Base-by-base conservation (phyloP, 768 basidiomycete species). In the Rubroboletus satanas region DNA sequence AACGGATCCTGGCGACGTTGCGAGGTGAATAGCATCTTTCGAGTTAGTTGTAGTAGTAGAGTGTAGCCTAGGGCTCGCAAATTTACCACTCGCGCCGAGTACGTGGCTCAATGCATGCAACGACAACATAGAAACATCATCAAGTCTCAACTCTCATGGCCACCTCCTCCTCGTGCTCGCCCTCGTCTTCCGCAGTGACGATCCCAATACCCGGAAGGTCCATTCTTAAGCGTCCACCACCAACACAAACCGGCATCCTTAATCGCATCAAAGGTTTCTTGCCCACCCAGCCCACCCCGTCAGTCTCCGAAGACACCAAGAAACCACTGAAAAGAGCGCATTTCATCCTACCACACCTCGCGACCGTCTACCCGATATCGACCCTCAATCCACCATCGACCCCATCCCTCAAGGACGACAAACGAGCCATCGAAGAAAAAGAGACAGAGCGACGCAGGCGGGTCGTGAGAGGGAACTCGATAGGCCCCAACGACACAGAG, bases 301-400 rank as follows among this genome's bases (percentile, higher is more conserved):
- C 58, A 3, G 15, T 38, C 37, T 28, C 65, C n/a, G 71, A 71
- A 47, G 82, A 82, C 64, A 75, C 82, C 44, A 69, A 72, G 35
- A 82, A 79, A 63, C 83, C 90, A 11, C 78, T 96, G 58, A 93
- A 90, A 66, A 75, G 90, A 47, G 97, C 95, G 0, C 90, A 96
- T 63, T 98, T 98, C 67, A 90, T 96, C 60, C 75, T 97, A 12
- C 91, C 91, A 0, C 81, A 89, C 61, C 81, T 97, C 62, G 85
- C 83, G 32, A 90, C 89, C 23, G 84, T 94, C 32, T 98, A 98
- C 69, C 93, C 94, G 0, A 95, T 98, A 68, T 89, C 88, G 28
- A 83, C 87, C 2, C 62, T 85, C 15, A 88, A 88, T 49, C 90
- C 96, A 7, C 95, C 95, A 2, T 89, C 84, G 45, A 90, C 84